These are phyloP conservation scores for Penicillium sp. DNA, from an alignment of 2,329 filamentous ascomycete species.

Conservation along the genomic window DNA sequence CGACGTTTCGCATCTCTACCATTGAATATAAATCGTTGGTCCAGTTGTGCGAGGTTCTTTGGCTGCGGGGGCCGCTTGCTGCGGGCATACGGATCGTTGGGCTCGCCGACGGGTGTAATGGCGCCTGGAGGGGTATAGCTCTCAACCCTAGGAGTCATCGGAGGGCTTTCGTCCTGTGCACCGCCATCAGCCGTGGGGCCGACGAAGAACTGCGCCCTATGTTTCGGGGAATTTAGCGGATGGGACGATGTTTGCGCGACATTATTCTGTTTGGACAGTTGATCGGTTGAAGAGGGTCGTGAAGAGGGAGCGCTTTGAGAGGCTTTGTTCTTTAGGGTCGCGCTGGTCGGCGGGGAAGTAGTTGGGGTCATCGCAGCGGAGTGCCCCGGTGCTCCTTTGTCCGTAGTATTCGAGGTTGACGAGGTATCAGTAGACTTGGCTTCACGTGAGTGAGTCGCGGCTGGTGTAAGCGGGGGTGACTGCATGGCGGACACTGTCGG, in stretches of 20 bases:
- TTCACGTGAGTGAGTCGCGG: conserved; percentile 60
- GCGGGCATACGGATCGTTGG: conserved; percentile 76
- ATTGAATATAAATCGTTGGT: conserved; percentile 76
- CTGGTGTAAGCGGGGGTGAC: conserved; percentile 81
- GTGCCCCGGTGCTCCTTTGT: too few relatives aligned
- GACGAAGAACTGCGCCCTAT: conserved; percentile 48
- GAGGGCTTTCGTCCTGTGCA: conserved; percentile 55
- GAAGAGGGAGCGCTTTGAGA: conserved; percentile 33
- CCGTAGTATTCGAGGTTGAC: conserved; percentile 25
- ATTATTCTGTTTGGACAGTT: conserved; percentile 35
- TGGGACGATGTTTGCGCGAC: conserved; percentile 37
- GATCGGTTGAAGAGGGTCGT: conserved; percentile 36
- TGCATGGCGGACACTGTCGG: conserved; percentile 64
- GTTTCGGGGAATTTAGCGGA: conserved; percentile 41
- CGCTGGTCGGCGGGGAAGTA: conserved; percentile 46
- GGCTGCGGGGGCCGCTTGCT: conserved; percentile 64
- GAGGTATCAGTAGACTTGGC: conserved; percentile 31
- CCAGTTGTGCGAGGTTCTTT: conserved; percentile 58
- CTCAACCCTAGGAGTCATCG: conserved; percentile 48
- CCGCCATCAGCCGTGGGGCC: conserved; percentile 51
- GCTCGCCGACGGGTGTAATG: conserved; percentile 68
- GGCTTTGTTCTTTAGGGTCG: conserved; percentile 24
- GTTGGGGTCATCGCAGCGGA: too few relatives aligned
- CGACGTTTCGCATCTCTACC: conserved; percentile 61
- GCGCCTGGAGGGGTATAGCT: conserved; percentile 56